Evolutionary conservation across 2,329 filamentous ascomycete species (phyloP), one percentile per base, ranked within the genome.

Genomic region (Harringtonia aguacate): DNA sequence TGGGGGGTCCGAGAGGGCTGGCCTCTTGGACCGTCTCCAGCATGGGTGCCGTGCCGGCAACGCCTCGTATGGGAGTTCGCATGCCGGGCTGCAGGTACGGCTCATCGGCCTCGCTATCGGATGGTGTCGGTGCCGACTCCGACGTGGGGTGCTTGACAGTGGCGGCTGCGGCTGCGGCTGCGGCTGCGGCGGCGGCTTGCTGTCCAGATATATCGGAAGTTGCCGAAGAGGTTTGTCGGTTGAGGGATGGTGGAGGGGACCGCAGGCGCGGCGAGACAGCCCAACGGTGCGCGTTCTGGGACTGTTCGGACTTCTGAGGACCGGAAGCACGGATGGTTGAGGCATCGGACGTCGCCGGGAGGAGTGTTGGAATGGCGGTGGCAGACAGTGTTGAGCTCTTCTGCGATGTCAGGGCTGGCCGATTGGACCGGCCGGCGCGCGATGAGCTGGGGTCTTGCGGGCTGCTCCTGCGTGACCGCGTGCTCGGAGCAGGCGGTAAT

Each of bases 1-100:
- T 65, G 54, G 86, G 84, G 1, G 84, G 85, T 40, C 78, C 80
- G 36, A 83, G 79, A 48, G 86, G 76, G 64, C 86, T 92, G 43
- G 84, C 81, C 69, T 95, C 90, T 59, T 95, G 84, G 15, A 97
- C 90, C 0, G 92, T 95, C 64, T 94, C 90, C 46, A 95, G 67
- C 39, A 77, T 77, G 39, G 81, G 72, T 30, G 68, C 73, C 41
- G 72, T 74, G 46, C 70, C 77, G 53, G 79, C 71, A 29, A 68
- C 72, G 20, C 70, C 75, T 51, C 80, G 72, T 29, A 69, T 72
- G 20, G 79, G 77, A 17, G 79, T 77, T 57, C 73, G 67, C 64
- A 76, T 67, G 40, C 77, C 77, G 18, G 74, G 64, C 36, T 63
- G 62, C n/a, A 63, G 53, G 33, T 67, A 14, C 15, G 39, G 50